phyloP scores from a whole-genome alignment of 495 filamentous ascomycete genomes.

The Talaromyces adpressus region DNA sequence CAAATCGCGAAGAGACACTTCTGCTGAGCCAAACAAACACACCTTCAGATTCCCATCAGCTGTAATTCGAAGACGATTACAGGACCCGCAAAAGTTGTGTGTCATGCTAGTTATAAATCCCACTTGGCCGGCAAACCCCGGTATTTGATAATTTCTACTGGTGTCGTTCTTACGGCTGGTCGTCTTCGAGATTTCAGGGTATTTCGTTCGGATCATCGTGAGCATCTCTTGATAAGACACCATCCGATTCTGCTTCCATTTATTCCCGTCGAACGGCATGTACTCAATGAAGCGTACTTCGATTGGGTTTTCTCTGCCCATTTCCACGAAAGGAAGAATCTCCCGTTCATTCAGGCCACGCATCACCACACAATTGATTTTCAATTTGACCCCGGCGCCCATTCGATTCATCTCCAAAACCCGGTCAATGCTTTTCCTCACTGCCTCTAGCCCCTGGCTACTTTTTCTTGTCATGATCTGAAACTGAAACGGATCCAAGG shows the following conservation, averaged over 20 bases:
- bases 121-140: conserved; percentile 77
- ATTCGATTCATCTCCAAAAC: conserved; percentile 77
- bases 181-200: conserved; percentile 35
- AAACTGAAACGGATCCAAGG: conserved; percentile 89
- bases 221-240: conserved; percentile 48
- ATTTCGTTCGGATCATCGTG: too few relatives aligned
- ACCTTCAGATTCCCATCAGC: conserved; percentile 95
- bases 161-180: conserved; percentile 77
- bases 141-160: conserved; percentile 87
- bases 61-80: conserved; percentile 89
- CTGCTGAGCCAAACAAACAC: conserved; percentile 88
- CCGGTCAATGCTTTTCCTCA: conserved; percentile 79
- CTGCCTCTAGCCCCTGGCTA: conserved; percentile 72
- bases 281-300: conserved; percentile 99
- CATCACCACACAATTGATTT: conserved; percentile 97
- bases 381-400: conserved; percentile 79
- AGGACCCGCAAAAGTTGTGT: conserved; percentile 93
- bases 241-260: conserved; percentile 91
- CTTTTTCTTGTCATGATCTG: conserved; percentile 86
- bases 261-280: conserved; percentile 98
- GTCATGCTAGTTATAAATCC: conserved; percentile 99
- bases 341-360: conserved; percentile 86
- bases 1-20: conserved; percentile 66
- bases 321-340: conserved; percentile 83
- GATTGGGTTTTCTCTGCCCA: conserved; percentile 78